phyloP scores from a whole-genome alignment of 768 basidiomycete genomes.

The Rhodosporidiobolus sp. region DNA sequence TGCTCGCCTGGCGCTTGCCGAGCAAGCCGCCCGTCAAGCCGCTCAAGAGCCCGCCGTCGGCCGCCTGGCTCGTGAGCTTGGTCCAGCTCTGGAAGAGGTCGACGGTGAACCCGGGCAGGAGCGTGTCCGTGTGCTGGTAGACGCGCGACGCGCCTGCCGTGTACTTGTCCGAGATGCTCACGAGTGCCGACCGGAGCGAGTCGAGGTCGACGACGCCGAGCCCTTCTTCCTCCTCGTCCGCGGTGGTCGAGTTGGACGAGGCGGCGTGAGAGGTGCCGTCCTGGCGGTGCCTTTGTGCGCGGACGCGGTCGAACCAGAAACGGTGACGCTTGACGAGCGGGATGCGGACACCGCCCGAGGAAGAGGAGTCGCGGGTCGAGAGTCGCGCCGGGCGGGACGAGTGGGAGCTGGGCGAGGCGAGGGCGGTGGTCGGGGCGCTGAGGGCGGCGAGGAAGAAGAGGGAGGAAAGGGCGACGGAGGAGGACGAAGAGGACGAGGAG shows the following conservation, averaged over 20 bases:
- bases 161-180: background rate
- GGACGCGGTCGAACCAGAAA: background rate
- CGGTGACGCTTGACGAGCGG: background rate
- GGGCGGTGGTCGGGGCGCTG: background rate
- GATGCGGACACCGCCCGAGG: background rate
- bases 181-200: background rate
- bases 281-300: background rate
- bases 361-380: background rate
- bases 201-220: conserved; percentile 11
- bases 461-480: background rate
- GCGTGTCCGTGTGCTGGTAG: background rate
- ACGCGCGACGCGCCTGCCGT: background rate
- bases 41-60: background rate
- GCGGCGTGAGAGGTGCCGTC: too few relatives aligned
- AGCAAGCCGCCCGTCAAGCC: background rate
- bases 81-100: background rate
- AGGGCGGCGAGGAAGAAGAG: background rate
- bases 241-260: too few relatives aligned
- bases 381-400: background rate
- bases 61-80: background rate
- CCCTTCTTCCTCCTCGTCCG: background rate
- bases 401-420: background rate
- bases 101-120: conserved; percentile 4
- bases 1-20: conserved; percentile 11
- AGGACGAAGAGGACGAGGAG: background rate